Conservation (phyloP, 306 rosid species). For the Vigna unguiculata region DNA sequence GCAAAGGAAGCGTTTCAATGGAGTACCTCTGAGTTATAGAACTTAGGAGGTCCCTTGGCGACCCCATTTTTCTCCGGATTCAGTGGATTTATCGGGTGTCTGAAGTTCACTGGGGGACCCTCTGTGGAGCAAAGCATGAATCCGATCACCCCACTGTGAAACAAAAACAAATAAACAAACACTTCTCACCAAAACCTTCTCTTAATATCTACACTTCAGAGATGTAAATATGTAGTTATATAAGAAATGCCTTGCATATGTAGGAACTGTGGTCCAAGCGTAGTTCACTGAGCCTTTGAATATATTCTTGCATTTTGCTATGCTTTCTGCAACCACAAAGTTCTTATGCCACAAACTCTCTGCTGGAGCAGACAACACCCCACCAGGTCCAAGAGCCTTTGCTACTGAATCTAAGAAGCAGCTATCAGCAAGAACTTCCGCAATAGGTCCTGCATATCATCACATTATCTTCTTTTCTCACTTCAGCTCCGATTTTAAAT, state of each 20-base stretch:
- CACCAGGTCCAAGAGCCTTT: conserved; percentile 48
- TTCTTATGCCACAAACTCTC: conserved; percentile 43
- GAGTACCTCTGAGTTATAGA: conserved; percentile 35
- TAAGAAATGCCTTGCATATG: conserved; percentile 40
- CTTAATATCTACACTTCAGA: not conserved
- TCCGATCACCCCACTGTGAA: conserved; percentile 41
- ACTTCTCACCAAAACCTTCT: not conserved
- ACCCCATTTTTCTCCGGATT: conserved; percentile 36
- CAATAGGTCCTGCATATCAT: conserved; percentile 45
- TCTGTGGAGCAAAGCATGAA: conserved; percentile 53
- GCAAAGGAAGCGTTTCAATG: not conserved
- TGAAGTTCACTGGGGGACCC: conserved; percentile 46
- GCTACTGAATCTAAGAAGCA: conserved; percentile 41
- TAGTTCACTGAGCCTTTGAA: conserved; percentile 48
- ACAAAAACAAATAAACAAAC: conserved; percentile 6
- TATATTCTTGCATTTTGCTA: conserved; percentile 45
- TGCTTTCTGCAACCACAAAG: conserved; percentile 47
- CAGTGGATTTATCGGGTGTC: conserved; percentile 40
- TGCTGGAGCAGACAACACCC: conserved; percentile 49
- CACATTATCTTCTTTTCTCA: not conserved
- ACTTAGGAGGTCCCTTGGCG: conserved; percentile 46
- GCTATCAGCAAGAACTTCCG: conserved; percentile 27
- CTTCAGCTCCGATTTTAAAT: not conserved
- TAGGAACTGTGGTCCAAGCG: conserved; percentile 49
- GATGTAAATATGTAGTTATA: not conserved